Evolutionary conservation across 2,329 filamentous ascomycete genomes (phyloP).

Genomic region (Thielaviopsis populi): DNA sequence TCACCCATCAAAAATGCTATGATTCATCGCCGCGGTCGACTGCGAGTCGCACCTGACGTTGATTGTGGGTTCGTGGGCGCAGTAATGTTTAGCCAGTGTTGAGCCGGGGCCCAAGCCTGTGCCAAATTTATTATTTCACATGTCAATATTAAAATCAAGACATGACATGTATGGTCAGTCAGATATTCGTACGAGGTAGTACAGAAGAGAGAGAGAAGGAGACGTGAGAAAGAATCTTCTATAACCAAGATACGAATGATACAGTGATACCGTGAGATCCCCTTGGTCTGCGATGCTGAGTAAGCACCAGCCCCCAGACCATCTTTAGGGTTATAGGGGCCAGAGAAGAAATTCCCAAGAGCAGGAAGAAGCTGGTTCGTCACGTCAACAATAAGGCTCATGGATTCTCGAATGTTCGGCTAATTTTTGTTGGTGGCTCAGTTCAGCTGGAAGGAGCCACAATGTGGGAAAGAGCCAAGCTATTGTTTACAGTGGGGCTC

Average conservation of each 20-base stretch:
- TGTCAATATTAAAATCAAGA: background rate
- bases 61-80: background rate
- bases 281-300: background rate
- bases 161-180: background rate
- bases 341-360: constrained; percentile 1
- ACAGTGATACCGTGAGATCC: background rate
- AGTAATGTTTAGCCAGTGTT: background rate
- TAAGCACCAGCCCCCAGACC: background rate
- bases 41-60: background rate
- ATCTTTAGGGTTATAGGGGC: background rate
- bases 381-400: background rate
- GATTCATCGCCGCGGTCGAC: background rate
- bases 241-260: too few species aligned
- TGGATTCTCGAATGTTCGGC: constrained; percentile 13
- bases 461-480: background rate
- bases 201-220: background rate
- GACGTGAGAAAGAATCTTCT: too few species aligned
- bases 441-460: background rate
- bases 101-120: background rate
- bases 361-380: background rate
- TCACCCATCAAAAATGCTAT: background rate
- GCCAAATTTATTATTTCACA: background rate
- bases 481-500: background rate
- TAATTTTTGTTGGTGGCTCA: background rate
- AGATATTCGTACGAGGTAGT: background rate